Conservation (phyloP, 2,329 filamentous ascomycete genomes). For the Verticillium tricorpus region DNA sequence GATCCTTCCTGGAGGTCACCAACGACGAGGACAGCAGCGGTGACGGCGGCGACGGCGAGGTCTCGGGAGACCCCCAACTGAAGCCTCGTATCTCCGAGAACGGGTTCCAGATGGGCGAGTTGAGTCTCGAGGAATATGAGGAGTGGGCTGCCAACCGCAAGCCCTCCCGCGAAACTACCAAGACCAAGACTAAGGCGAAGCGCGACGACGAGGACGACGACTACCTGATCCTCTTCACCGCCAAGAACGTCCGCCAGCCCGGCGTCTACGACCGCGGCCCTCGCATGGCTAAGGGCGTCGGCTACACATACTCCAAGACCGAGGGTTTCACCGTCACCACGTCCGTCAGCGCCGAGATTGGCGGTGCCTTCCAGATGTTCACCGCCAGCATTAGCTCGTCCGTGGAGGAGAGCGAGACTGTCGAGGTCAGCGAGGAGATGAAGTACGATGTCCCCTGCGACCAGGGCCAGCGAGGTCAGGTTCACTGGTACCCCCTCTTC, state of each 20-base stretch:
- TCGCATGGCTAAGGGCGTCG: background rate
- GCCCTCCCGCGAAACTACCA: background rate
- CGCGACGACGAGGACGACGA: background rate
- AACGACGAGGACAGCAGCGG: background rate
- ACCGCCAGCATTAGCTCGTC: background rate
- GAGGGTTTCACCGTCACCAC: background rate
- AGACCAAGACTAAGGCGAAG: background rate
- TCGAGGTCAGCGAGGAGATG: slow-evolving; percentile 9
- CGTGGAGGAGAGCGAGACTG: background rate
- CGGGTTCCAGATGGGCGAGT: background rate
- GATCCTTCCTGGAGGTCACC: background rate
- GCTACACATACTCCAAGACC: background rate
- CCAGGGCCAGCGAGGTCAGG: background rate
- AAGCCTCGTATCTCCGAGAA: background rate
- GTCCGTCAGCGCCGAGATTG: background rate
- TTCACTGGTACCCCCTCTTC: background rate
- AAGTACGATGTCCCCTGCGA: background rate
- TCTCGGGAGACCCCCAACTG: background rate
- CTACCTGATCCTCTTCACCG: background rate
- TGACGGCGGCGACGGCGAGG: background rate
- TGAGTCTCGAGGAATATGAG: background rate
- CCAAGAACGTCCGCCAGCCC: background rate
- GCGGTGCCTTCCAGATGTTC: background rate
- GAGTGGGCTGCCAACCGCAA: background rate
- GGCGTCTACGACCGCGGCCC: background rate